phyloP scores from a whole-genome alignment of 306 rosid species.

The Pterocarpus santalinus region DNA sequence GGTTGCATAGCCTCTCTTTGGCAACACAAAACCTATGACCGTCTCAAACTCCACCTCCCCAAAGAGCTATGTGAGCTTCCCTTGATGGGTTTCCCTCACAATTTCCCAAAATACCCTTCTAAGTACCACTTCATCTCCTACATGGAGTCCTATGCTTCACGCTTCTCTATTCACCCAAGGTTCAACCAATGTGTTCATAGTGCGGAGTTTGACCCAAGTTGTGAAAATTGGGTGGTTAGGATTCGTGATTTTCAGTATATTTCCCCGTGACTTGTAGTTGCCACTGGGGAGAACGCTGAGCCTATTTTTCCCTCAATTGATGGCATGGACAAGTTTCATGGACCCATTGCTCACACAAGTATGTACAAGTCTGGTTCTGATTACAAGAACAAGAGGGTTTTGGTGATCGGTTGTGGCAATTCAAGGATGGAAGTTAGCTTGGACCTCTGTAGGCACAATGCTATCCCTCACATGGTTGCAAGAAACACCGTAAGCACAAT shows the following conservation, averaged over 20 bases:
- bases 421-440: constrained; percentile 99
- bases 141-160: constrained; percentile 79
- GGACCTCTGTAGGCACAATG: constrained; percentile 87
- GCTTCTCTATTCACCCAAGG: constrained; percentile 65
- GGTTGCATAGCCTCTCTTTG: constrained; percentile 86
- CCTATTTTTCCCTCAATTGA: constrained; percentile 66
- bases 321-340: constrained; percentile 67
- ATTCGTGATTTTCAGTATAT: constrained; percentile 58
- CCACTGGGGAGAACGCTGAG: constrained; percentile 96
- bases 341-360: constrained; percentile 66
- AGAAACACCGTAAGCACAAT: constrained; percentile 73
- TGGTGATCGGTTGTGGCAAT: constrained; percentile 95
- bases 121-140: constrained; percentile 82
- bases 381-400: constrained; percentile 65
- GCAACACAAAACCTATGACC: constrained; percentile 80
- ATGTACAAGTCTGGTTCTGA: constrained; percentile 69
- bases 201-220: constrained; percentile 59
- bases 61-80: constrained; percentile 87
- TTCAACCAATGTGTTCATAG: constrained; percentile 69
- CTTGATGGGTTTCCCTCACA: constrained; percentile 62
- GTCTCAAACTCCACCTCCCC: constrained; percentile 93
- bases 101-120: constrained; percentile 83
- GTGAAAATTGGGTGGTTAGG: constrained; percentile 64
- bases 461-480: constrained; percentile 80
- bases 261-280: constrained; percentile 82